A percentile compares a stretch with the other conserved stretches of the same genome.
Conservation (phyloP, 1,139 yeast species). For the Arxiozyma heterogenica region DNA sequence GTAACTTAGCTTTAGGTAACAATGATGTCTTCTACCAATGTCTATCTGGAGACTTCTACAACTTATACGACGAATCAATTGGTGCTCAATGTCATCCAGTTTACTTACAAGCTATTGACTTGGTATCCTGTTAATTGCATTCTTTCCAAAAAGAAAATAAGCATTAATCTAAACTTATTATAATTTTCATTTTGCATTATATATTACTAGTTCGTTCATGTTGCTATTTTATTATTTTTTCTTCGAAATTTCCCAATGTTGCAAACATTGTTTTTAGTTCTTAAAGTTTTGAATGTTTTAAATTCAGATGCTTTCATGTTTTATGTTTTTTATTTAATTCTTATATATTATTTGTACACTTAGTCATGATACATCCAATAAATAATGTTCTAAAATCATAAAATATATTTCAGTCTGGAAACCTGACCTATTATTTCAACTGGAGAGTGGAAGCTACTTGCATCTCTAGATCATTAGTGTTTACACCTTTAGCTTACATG, state of each 20-base stretch:
- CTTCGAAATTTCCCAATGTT: not conserved
- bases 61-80: constrained; percentile 14
- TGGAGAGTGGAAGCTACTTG: too few relatives aligned
- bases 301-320: constrained; percentile 1
- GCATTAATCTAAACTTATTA: not conserved
- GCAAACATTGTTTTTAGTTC: not conserved
- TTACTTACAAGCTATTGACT: constrained; percentile 13
- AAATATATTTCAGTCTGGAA: too few relatives aligned
- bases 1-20: constrained; percentile 38
- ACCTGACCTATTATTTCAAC: not conserved
- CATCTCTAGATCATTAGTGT: not conserved
- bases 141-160: not conserved
- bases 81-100: constrained; percentile 16
- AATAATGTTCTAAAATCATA: not conserved
- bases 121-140: constrained; percentile 9
- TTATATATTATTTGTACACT: not conserved
- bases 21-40: constrained; percentile 19
- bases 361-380: constrained; percentile 1
- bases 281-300: not conserved
- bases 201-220: not conserved
- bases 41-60: constrained; percentile 20
- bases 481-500: not conserved
- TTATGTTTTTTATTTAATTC: not conserved
- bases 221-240: not conserved
- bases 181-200: constrained; percentile 3